Base-by-base conservation (phyloP, 1,139 yeast genomes). In the Zygoascus hellenicus region DNA sequence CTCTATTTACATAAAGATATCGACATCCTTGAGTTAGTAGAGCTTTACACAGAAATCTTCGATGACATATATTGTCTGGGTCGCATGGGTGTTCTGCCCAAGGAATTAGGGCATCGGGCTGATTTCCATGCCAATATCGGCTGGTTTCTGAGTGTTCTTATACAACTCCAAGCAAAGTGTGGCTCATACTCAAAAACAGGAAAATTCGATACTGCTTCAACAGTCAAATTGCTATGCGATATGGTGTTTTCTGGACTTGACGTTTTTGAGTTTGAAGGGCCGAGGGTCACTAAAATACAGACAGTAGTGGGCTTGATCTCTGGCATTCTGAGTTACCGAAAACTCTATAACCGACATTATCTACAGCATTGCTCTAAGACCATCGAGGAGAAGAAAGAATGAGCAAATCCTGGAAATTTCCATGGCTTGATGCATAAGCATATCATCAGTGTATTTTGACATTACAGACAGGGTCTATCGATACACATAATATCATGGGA, bases 11-110 rank as follows among this genome's bases (percentile, higher is more conserved):
- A 37, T 9, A 32, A 32, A 17, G 19, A 28, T 9, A 11, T 22
- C n/a, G 47, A 39, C 28, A 22, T 49, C 9, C 43, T 51, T 4
- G 59, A 53, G 17, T 37, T 49, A 13, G 48, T 60, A 29, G 66
- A 62, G 29, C 52, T 61, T 11, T 55, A 54, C 49, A 64, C 59
- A 19, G 60, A 62, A 34, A 48, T 63, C 4, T 56, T 54, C 35
- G 68, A 64, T 48, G 68, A 64, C 45, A 38, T 62, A 6, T 62
- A 62, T 46, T 53, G 61, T 39, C 44, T 61, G 33, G 49, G 53
- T 32, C 61, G 60, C 38, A 59, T 64, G 43, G 64, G 64, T 28
- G 54, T 57, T 5, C 28, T 60, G 44, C 48, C 47, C 32, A 55
- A 55, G 22, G 33, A 42, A 9, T 46, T 57, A 15, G 48, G 43